Conservation (phyloP, 202 grass and related monocot genomes). For the Cymbopogon flexuosus region DNA sequence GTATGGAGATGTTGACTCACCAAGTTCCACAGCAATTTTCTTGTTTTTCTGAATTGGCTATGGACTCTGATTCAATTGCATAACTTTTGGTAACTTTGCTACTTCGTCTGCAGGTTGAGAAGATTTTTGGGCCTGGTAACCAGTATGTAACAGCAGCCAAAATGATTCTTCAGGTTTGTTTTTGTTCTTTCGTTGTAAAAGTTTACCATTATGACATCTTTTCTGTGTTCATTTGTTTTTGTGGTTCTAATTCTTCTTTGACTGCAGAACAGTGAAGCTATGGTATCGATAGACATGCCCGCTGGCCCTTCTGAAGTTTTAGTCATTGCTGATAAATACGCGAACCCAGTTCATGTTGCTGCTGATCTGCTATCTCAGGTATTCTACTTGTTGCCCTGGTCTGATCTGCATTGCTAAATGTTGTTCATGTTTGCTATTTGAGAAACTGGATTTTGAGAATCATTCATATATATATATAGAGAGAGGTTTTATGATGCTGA, state of each 20-base stretch:
- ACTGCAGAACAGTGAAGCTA: slow-evolving; percentile 94
- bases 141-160: slow-evolving; percentile 98
- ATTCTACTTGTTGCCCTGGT: neutral
- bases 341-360: slow-evolving; percentile 87
- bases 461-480: too few species aligned
- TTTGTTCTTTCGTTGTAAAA: slow-evolving; percentile 20
- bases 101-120: slow-evolving; percentile 54
- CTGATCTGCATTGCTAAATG: neutral
- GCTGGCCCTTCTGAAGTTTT: slow-evolving; percentile 94
- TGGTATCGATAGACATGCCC: slow-evolving; percentile 97
- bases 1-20: neutral
- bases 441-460: slow-evolving; percentile 15
- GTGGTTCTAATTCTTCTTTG: slow-evolving; percentile 32
- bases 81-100: neutral
- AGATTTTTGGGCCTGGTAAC: slow-evolving; percentile 93
- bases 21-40: neutral
- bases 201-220: neutral
- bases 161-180: slow-evolving; percentile 97
- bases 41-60: neutral
- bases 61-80: neutral
- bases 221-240: neutral
- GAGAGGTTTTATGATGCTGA: neutral
- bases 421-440: neutral
- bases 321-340: slow-evolving; percentile 78
- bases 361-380: slow-evolving; percentile 97